Evolutionary conservation across 176 grass and related monocot genomes (phyloP), one percentile per base, ranked within the genome.

Genomic region (Triticum timopheevii): DNA sequence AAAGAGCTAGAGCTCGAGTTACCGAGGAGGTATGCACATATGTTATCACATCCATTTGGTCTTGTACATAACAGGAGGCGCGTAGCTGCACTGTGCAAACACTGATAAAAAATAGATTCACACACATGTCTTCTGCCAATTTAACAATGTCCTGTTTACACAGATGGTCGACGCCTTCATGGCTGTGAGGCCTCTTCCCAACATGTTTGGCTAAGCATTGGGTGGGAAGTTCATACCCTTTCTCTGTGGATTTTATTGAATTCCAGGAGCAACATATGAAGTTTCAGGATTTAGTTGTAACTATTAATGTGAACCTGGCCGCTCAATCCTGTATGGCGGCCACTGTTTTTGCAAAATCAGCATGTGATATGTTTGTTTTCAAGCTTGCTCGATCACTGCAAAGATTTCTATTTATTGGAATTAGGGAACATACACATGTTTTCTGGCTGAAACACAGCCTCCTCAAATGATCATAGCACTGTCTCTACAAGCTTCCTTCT

Each of bases 121-220:
- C 50, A 54, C 47, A 61, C 35, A 44, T 82, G 44, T 59, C 44
- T 52, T 45, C 4, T 8, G 52, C 30, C 4, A 8, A 50, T 25
- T 74, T 45, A 22, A 62, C 6, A 1, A 17, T 84, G 30, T 27
- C 20, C 73, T 87, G 15, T 86, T 82, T 92, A 4, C 71, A 39
- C 91, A 98, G 93, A 93, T 93, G 91, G 93, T 98, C 8, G 91
- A 98, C 83, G 73, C 73, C 1, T 98, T 93, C 81, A 98, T 98
- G 95, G 89, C 93, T 28, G 84, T 83, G 39, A 98, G 95, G 64
- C 93, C 91, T 58, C 91, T 95, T 83, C 95, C 95, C 10, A 88
- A 90, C 20, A 98, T 98, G 95, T 98, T 98, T 68, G 23, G 79
- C 28, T 95, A 52, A 86, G 17, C n/a, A 44, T 33, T 38, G 36